Conservation (phyloP, 257 asterid species). For the Verbascum thapsus region DNA sequence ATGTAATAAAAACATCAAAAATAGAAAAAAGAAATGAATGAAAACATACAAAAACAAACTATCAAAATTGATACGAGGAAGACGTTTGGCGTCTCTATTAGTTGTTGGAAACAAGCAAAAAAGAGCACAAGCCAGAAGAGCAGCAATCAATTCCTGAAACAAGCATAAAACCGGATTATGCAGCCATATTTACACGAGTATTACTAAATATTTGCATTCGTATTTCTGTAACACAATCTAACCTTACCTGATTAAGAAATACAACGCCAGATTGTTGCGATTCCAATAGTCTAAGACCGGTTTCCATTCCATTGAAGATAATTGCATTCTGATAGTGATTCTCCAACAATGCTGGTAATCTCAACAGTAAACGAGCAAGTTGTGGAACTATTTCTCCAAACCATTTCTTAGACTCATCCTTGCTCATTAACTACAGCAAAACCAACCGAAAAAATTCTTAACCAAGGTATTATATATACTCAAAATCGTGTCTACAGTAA, state of each 20-base stretch:
- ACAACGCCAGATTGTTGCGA: conserved; percentile 72
- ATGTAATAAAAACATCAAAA: neutral
- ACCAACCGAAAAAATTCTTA: neutral
- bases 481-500: conserved; percentile 3
- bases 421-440: conserved; percentile 55
- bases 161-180: conserved; percentile 10
- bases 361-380: conserved; percentile 65
- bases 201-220: conserved; percentile 6
- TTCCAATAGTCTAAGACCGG: conserved; percentile 67
- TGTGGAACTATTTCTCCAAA: conserved; percentile 63
- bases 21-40: conserved; percentile 7
- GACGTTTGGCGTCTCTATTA: conserved; percentile 70
- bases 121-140: conserved; percentile 80
- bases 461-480: neutral
- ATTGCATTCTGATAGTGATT: conserved; percentile 57
- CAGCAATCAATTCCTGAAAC: conserved; percentile 86
- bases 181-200: conserved; percentile 21
- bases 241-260: conserved; percentile 69
- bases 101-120: conserved; percentile 81
- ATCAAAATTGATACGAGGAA: conserved; percentile 79
- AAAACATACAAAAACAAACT: conserved; percentile 75
- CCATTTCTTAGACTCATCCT: conserved; percentile 65
- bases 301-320: conserved; percentile 40
- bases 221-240: conserved; percentile 18
- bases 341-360: conserved; percentile 72